phyloP scores from a whole-genome alignment of 2,329 filamentous ascomycete genomes.

The Tolypocladium capitatum region DNA sequence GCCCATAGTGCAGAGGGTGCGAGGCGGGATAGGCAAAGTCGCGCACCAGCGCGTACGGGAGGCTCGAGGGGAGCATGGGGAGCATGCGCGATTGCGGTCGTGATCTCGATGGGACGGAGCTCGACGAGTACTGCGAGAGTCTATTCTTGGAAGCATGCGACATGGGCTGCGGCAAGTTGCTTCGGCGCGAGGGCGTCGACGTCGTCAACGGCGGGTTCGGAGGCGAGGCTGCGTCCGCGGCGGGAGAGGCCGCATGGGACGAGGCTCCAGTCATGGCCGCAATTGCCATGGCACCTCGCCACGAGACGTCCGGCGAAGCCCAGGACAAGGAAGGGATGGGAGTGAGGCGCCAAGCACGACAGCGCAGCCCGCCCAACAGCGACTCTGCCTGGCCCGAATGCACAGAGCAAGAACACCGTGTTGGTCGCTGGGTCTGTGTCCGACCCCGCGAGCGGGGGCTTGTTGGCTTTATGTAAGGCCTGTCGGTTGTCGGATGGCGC shows the following conservation, averaged over 20 bases:
- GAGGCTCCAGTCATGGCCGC: slow-evolving; percentile 45
- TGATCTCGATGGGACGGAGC: slow-evolving; percentile 56
- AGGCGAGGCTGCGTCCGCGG: slow-evolving; percentile 30
- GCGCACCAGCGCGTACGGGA: slow-evolving; percentile 79
- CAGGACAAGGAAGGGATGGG: background rate
- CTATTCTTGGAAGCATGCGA: slow-evolving; percentile 71
- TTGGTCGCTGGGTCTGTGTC: background rate
- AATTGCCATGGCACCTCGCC: slow-evolving; percentile 23
- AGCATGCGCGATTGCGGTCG: slow-evolving; percentile 72
- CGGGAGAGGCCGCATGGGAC: slow-evolving; percentile 39
- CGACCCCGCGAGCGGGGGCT: slow-evolving; percentile 1
- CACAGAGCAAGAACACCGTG: background rate
- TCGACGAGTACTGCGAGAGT: slow-evolving; percentile 69
- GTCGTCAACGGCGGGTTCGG: slow-evolving; percentile 38
- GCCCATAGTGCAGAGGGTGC: slow-evolving; percentile 87
- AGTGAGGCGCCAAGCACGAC: background rate
- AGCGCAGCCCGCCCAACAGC: background rate
- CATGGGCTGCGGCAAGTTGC: slow-evolving; percentile 49
- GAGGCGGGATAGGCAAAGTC: slow-evolving; percentile 83
- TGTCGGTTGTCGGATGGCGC: background rate
- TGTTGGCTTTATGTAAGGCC: background rate
- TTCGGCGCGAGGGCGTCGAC: slow-evolving; percentile 42
- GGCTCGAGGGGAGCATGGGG: slow-evolving; percentile 70
- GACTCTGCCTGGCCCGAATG: background rate
- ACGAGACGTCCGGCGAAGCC: background rate